Evolutionary conservation across 306 rosid genomes (phyloP), one percentile per base, ranked within the genome.

Genomic region (Hippophae rhamnoides): DNA sequence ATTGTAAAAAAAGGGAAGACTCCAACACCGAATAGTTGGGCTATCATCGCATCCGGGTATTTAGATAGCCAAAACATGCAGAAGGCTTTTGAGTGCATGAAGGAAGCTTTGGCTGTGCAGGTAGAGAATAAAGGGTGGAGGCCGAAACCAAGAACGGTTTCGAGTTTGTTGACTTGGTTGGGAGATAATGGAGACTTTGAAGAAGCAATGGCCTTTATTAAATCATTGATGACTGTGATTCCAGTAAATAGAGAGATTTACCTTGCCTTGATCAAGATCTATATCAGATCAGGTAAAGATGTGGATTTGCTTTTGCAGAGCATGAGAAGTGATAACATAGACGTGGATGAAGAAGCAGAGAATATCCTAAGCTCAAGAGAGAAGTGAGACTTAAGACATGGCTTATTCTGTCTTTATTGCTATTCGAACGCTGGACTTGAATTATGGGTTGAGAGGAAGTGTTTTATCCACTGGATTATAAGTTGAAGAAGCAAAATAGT

Each of bases 1-100:
- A 64, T 79, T 49, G 64, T 76, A 2, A 46, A 57, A 51, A 70
- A 69, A 71, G 85, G 89, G 62, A 87, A 67, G 76, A 77, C 68
- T 55, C 95, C 92, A 12, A 73, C 64, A 23, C 95, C 92, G 3
- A 81, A 84, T 75, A 81, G 92, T 60, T 87, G 95, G 95, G 52
- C 72, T 38, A 87, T 87, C 46, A 56, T 84, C 47, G 86, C 92
- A 43, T 61, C 79, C 25, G 92, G 85, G 26, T 79, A 79, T 74
- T 57, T 75, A 61, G 79, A 61, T 44, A 78, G 72, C 62, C 74
- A 81, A 73, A 67, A 87, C 48, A 76, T 81, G 92, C 83, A 77
- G 78, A 81, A 77, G 73, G 86, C 84, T 43, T 77, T 70, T 65
- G 76, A 79, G 62, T 77, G 84, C 70, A 56, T 84, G 70, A 82